Conservation (phyloP, 2,329 filamentous ascomycete species). For the Lasiodiplodia sp. region DNA sequence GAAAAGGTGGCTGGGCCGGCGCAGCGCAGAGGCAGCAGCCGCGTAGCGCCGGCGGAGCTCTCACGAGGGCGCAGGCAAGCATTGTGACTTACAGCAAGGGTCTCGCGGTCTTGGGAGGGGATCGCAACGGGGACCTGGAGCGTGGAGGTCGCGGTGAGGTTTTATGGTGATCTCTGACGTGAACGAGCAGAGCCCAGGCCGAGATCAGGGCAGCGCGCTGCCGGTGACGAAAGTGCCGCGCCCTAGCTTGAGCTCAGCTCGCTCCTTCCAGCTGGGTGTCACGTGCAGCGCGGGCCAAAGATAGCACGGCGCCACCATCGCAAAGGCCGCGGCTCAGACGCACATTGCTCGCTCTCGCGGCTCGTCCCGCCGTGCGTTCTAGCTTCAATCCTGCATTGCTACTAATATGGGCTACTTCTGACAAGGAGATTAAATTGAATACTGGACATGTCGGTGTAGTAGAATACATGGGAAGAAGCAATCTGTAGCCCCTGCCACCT, state of each 20-base stretch:
- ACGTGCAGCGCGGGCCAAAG: constrained; percentile 20
- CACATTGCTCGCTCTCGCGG: neutral
- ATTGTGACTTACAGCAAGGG: constrained; percentile 40
- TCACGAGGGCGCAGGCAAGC: neutral
- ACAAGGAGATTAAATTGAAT: constrained; percentile 47
- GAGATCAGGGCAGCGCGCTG: constrained; percentile 26
- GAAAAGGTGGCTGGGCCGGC: constrained; percentile 37
- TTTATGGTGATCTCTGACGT: constrained; percentile 29
- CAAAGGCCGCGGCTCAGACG: neutral
- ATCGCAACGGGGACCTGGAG: constrained; percentile 8
- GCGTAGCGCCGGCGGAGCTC: neutral
- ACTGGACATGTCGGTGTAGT: constrained; percentile 40
- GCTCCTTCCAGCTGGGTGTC: neutral
- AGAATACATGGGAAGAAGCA: constrained; percentile 51
- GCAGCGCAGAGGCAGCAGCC: constrained; percentile 21
- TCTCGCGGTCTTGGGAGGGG: constrained; percentile 3
- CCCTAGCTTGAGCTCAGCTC: constrained; percentile 22
- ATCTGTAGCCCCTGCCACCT: constrained; percentile 40
- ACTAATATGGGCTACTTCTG: constrained; percentile 21
- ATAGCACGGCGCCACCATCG: constrained; percentile 12
- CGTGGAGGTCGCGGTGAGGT: constrained; percentile 18
- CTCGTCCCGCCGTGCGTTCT: constrained; percentile 15
- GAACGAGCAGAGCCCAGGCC: constrained; percentile 23
- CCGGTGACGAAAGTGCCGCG: constrained; percentile 28
- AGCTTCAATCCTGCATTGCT: constrained; percentile 26